phyloP scores from a whole-genome alignment of 805 yeast genomes.

The Kazachstania kunashirensis region DNA sequence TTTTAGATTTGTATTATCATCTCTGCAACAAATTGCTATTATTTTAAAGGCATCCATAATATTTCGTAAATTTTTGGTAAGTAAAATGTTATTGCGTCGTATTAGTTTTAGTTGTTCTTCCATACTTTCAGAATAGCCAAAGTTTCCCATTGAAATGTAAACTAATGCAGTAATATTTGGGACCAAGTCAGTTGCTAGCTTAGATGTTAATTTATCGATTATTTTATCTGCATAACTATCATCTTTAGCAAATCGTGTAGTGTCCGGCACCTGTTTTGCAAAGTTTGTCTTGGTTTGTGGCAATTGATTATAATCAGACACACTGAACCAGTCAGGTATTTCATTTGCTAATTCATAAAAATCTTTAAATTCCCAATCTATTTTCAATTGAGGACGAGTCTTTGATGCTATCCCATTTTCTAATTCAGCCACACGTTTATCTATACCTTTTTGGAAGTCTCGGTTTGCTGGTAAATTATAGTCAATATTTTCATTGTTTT shows the following conservation, averaged over 20 bases:
- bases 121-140: slow-evolving; percentile 6
- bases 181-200: slow-evolving; percentile 3
- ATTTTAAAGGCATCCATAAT: slow-evolving; percentile 14
- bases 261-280: slow-evolving; percentile 6
- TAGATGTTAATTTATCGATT: slow-evolving; percentile 3
- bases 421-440: slow-evolving; percentile 30
- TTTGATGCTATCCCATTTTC: slow-evolving; percentile 16
- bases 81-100: slow-evolving; percentile 16
- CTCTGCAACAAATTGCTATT: slow-evolving; percentile 21
- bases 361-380: slow-evolving; percentile 37
- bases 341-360: slow-evolving; percentile 32
- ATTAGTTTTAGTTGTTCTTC: slow-evolving; percentile 14
- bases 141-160: slow-evolving; percentile 24
- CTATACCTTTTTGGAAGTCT: slow-evolving; percentile 26
- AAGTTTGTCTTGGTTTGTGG: slow-evolving; percentile 12
- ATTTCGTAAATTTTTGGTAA: slow-evolving; percentile 9
- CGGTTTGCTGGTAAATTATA: slow-evolving; percentile 31
- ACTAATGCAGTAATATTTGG: slow-evolving; percentile 15
- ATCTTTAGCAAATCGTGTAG: slow-evolving; percentile 11
- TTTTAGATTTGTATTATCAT: slow-evolving; percentile 13
- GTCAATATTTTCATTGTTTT: slow-evolving; percentile 12
- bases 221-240: slow-evolving; percentile 10
- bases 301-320: slow-evolving; percentile 22
- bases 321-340: slow-evolving; percentile 39
- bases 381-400: slow-evolving; percentile 32